Conservation (phyloP, 768 basidiomycete species). For the Lentinula lateritia region DNA sequence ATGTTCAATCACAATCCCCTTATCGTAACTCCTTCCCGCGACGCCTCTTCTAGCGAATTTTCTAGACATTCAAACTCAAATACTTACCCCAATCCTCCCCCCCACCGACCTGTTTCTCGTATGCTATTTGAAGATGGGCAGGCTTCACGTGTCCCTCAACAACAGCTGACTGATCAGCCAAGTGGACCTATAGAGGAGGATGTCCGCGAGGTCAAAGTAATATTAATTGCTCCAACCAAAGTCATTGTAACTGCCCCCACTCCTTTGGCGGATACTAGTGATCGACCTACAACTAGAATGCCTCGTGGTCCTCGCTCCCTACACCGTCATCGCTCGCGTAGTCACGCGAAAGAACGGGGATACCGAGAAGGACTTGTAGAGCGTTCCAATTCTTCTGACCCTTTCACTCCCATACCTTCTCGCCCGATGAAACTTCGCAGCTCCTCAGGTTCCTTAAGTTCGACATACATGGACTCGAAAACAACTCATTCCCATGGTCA, state of each 20-base stretch:
- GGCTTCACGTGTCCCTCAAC: neutral
- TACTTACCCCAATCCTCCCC: neutral
- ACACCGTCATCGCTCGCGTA: slow-evolving; percentile 15
- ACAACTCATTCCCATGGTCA: neutral
- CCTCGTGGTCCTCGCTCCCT: slow-evolving; percentile 38
- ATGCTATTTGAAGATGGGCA: neutral
- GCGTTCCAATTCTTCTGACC: slow-evolving; percentile 21
- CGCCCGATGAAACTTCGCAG: slow-evolving; percentile 22
- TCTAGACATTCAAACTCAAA: neutral
- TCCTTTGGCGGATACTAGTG: slow-evolving; percentile 26
- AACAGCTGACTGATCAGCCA: neutral
- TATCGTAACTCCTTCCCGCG: slow-evolving; percentile 9
- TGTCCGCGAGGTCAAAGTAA: slow-evolving; percentile 31
- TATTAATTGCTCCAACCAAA: slow-evolving; percentile 43
- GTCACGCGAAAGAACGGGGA: slow-evolving; percentile 8
- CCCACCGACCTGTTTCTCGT: neutral
- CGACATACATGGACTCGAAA: neutral
- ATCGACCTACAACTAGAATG: slow-evolving; percentile 24
- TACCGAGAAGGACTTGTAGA: slow-evolving; percentile 21
- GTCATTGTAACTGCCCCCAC: slow-evolving; percentile 53
- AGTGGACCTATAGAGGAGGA: neutral
- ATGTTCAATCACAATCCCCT: slow-evolving; percentile 9
- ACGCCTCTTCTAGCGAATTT: slow-evolving; percentile 5
- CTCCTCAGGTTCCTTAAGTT: neutral
- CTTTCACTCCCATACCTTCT: slow-evolving; percentile 26